A percentile compares a stretch with the other conserved stretches of the same genome.
These are phyloP conservation scores for Cladosporium sp. DNA, from an alignment of 2,329 filamentous ascomycete species.

Conservation along the genomic window DNA sequence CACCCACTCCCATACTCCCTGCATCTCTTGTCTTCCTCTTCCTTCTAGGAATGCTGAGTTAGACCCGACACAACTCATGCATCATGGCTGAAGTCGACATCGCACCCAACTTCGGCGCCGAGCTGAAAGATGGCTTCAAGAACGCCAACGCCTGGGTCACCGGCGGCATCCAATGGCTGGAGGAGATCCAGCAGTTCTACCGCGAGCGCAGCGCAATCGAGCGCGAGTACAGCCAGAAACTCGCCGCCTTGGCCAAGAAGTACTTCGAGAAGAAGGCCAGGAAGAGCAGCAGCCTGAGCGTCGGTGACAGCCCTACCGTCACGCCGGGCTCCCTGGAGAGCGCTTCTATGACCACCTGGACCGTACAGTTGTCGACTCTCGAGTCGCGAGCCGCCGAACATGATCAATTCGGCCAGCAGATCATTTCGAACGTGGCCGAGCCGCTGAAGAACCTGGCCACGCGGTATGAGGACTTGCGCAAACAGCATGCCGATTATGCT, in stretches of 20 bases:
- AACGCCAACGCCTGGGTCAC: constrained; percentile 86
- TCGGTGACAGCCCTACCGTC: constrained; percentile 87
- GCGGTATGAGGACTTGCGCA: constrained; percentile 87
- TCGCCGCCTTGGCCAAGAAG: constrained; percentile 84
- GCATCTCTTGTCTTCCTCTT: no score
- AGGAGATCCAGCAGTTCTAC: constrained; percentile 97
- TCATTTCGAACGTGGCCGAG: constrained; percentile 78
- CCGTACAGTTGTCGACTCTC: constrained; percentile 84
- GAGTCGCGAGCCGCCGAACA: constrained; percentile 86
- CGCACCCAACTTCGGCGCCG: constrained; percentile 82
- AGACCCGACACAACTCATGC: background rate
- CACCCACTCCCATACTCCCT: background rate
- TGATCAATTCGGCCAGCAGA: constrained; percentile 74
- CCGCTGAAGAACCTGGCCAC: constrained; percentile 70
- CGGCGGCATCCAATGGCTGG: constrained; percentile 88
- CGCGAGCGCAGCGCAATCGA: constrained; percentile 90
- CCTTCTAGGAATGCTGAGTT: constrained; percentile 1
- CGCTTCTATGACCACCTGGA: constrained; percentile 95
- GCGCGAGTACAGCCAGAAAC: constrained; percentile 91
- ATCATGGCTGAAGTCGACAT: constrained; percentile 78
- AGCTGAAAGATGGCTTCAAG: constrained; percentile 98
- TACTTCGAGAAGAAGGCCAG: constrained; percentile 96
- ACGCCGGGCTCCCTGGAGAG: constrained; percentile 95
- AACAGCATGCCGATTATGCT: constrained; percentile 85
- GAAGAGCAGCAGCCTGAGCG: constrained; percentile 81